These are phyloP conservation scores for Thielaviopsis cerberus DNA, from an alignment of 2,329 filamentous ascomycete species.

Conservation along the genomic window DNA sequence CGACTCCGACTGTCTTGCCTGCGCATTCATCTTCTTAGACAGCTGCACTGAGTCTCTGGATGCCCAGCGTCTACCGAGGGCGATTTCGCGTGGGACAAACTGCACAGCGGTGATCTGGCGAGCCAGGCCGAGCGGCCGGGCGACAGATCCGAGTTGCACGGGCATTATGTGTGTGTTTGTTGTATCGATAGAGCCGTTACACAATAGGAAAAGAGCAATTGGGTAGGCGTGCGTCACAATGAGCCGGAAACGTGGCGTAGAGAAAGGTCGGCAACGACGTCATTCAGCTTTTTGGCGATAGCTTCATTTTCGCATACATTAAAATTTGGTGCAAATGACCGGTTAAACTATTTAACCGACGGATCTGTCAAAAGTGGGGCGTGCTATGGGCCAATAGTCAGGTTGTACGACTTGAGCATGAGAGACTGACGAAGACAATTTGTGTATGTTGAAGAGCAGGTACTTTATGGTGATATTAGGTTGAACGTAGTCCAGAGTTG, in stretches of 20 bases:
- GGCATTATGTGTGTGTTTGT: background rate
- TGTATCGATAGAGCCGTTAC: no score
- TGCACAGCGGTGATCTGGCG: background rate
- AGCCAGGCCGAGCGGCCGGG: background rate
- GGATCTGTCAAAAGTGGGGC: slow-evolving; percentile 1
- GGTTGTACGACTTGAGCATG: background rate
- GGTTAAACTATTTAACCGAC: slow-evolving; percentile 7
- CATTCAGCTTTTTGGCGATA: slow-evolving; percentile 3
- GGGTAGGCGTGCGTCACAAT: background rate
- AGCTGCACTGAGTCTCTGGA: background rate
- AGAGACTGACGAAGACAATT: no score
- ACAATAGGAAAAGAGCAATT: background rate
- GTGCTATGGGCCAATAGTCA: background rate
- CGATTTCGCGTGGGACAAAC: background rate
- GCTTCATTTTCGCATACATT: slow-evolving; percentile 7
- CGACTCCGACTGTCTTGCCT: slow-evolving; percentile 5
- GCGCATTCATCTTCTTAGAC: slow-evolving; percentile 3
- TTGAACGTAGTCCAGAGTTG: background rate
- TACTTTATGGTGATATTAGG: background rate
- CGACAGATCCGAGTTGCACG: background rate
- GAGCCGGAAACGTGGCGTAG: background rate
- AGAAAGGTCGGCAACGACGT: background rate
- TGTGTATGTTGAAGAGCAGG: no score
- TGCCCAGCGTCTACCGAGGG: background rate
- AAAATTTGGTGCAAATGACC: slow-evolving; percentile 4